Base-by-base conservation (phyloP, 352 stramenopile species). In the Pythium vanterpoolii region DNA sequence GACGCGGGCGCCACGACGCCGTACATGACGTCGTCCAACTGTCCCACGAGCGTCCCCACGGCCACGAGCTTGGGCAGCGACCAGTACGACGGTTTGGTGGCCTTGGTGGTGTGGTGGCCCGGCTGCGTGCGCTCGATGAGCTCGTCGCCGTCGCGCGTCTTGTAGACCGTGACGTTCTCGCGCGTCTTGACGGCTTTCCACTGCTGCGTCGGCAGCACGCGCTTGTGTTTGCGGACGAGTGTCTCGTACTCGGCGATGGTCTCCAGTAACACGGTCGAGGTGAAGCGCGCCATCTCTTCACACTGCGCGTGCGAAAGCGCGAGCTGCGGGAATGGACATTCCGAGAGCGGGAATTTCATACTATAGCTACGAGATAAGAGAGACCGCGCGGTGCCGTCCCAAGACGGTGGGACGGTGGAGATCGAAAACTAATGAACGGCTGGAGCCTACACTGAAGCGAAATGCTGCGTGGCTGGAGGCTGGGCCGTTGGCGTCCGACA, bases 1-100 rank as follows among this genome's bases (percentile, higher is more conserved):
- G 69, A 71, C 9, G 59, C 79, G 28, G 70, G 66, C 50, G 71
- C 60, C 45, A 53, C 31, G 18, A 64, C n/a, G 30, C 57, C 57
- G 19, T 64, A 64, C 47, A 58, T 58, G 18, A 58, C 46, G 36
- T 64, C 57, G 26, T 64, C 47, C 11, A 64, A 16, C 3, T 21
- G 38, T 24, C 57, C 57, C 3, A 47, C 47, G 18, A 59, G 58
- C 28, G 47, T 42, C 18, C 57, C 57, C n/a, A 59, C 57, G 5
- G 57, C 43, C 2, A 57, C 24, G 26, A 64, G 36, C 36, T 31
- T 42, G n/a, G 21, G 30, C 23, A 61, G n/a, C 14, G 40, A 26
- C 27, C 38, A 38, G 23, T 14, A 24, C 6, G 26, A 19, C 16
- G 42, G 42, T 5, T 36, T 50, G 7, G 10, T 4, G 19, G 27